Conservation (phyloP, 257 asterid genomes). For the Solanum corneliomulleri region DNA sequence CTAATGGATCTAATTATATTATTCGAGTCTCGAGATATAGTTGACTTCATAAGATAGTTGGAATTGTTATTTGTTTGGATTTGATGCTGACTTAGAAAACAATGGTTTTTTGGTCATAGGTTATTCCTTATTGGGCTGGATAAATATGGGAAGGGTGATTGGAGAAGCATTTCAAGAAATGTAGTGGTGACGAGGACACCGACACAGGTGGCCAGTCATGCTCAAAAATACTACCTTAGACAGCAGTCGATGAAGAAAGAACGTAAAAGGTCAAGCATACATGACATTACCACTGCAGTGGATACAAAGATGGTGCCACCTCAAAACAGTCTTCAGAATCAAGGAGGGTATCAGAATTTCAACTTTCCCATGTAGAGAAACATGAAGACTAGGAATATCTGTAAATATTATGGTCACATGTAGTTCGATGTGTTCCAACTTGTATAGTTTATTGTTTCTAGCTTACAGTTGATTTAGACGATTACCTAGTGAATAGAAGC, state of each 20-base stretch:
- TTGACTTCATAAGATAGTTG: background rate
- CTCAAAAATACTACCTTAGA: slow-evolving; percentile 80
- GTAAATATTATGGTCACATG: slow-evolving; percentile 6
- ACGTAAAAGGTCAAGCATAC: slow-evolving; percentile 81
- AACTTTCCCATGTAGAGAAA: slow-evolving; percentile 24
- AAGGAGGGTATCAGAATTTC: slow-evolving; percentile 29
- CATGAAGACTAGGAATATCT: slow-evolving; percentile 18
- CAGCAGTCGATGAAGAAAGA: slow-evolving; percentile 65
- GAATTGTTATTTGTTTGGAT: background rate
- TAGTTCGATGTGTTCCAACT: slow-evolving; percentile 9
- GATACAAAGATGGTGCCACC: slow-evolving; percentile 41
- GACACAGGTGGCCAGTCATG: slow-evolving; percentile 92
- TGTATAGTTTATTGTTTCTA: slow-evolving; percentile 21
- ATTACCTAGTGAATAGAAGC: background rate
- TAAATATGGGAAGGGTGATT: slow-evolving; percentile 73
- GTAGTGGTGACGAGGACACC: slow-evolving; percentile 86
- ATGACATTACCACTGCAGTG: slow-evolving; percentile 64
- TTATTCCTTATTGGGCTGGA: slow-evolving; percentile 60
- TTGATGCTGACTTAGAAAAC: background rate
- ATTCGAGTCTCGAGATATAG: background rate
- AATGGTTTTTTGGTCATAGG: slow-evolving; percentile 17
- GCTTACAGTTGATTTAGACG: slow-evolving; percentile 6
- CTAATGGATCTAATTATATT: background rate
- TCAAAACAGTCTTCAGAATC: slow-evolving; percentile 34
- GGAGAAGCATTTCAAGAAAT: slow-evolving; percentile 95